These are phyloP conservation scores for Macrocystidia cucumis DNA, from an alignment of 1,284 basidiomycete species.

Conservation along the genomic window DNA sequence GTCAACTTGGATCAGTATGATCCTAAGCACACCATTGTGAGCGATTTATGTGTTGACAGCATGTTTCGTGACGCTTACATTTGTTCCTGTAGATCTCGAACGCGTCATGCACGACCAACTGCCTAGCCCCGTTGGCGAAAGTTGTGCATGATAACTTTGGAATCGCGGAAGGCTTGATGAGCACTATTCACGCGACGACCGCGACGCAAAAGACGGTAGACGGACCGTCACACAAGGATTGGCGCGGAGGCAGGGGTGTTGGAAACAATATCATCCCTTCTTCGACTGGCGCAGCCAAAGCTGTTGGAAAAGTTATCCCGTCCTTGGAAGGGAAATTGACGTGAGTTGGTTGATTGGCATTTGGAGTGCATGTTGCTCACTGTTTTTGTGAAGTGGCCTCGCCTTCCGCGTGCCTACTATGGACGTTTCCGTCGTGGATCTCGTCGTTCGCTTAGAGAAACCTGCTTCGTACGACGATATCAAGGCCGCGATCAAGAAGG, in stretches of 20 bases:
- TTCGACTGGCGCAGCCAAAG: slow-evolving; percentile 98
- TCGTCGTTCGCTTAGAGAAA: slow-evolving; percentile 92
- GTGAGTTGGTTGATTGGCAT: slow-evolving; percentile 29
- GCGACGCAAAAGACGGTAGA: slow-evolving; percentile 99
- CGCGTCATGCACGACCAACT: slow-evolving; percentile 99
- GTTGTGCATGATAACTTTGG: slow-evolving; percentile 96
- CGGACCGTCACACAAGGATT: slow-evolving; percentile 91
- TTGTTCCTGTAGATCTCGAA: slow-evolving; percentile 75
- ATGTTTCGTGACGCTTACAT: slow-evolving; percentile 9
- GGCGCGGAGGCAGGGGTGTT: slow-evolving; percentile 95
- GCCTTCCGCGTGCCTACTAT: slow-evolving; percentile 97
- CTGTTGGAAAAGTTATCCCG: slow-evolving; percentile 99
- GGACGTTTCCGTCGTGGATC: slow-evolving; percentile 97
- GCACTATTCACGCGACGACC: slow-evolving; percentile 94
- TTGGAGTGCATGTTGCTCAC: slow-evolving; percentile 1
- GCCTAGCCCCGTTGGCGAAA: slow-evolving; percentile 97
- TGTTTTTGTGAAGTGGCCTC: slow-evolving; percentile 59
- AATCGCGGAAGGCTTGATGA: slow-evolving; percentile 97
- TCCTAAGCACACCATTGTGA: slow-evolving; percentile 80
- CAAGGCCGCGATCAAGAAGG: slow-evolving; percentile 83
- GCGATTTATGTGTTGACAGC: slow-evolving; percentile 19
- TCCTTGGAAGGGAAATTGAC: slow-evolving; percentile 95
- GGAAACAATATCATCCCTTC: slow-evolving; percentile 99
- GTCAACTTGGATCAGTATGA: slow-evolving; percentile 97
- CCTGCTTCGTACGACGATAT: slow-evolving; percentile 83